phyloP scores from a whole-genome alignment of 495 filamentous ascomycete species.

The Xylaria sp. region DNA sequence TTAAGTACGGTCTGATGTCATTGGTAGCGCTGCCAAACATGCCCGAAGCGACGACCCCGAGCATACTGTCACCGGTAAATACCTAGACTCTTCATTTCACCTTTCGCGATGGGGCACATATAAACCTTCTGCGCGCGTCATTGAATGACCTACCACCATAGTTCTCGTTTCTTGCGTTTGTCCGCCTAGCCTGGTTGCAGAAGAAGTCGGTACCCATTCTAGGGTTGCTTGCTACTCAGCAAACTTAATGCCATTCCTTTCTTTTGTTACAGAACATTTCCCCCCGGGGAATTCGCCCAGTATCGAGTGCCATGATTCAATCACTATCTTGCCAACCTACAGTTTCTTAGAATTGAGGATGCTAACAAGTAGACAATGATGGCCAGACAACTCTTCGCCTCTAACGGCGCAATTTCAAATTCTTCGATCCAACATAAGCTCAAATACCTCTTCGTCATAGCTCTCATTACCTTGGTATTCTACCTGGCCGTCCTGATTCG shows the following conservation, averaged over 20 bases:
- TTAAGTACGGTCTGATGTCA: too few relatives aligned
- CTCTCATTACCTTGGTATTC: constrained; percentile 9
- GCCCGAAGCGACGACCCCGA: background rate
- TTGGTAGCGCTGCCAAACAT: too few relatives aligned
- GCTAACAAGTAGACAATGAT: constrained; percentile 9
- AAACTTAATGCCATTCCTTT: background rate
- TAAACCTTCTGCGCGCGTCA: background rate
- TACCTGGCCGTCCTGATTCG: constrained; percentile 11
- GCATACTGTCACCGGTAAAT: background rate
- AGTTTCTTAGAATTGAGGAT: too few relatives aligned
- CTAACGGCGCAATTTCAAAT: background rate
- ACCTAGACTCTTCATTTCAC: background rate
- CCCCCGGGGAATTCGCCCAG: background rate
- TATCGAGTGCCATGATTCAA: background rate
- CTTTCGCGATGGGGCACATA: background rate
- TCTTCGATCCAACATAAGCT: constrained; percentile 13
- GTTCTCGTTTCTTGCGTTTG: background rate
- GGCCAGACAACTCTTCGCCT: constrained; percentile 7
- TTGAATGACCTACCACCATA: background rate
- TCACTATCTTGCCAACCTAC: background rate
- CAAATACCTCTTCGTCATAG: constrained; percentile 19
- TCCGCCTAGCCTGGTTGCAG: background rate
- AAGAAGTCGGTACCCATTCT: background rate
- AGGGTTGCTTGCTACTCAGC: background rate
- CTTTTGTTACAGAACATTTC: background rate